phyloP scores from a whole-genome alignment of 108 stramenopile genomes.

The Bacterosira constricta region DNA sequence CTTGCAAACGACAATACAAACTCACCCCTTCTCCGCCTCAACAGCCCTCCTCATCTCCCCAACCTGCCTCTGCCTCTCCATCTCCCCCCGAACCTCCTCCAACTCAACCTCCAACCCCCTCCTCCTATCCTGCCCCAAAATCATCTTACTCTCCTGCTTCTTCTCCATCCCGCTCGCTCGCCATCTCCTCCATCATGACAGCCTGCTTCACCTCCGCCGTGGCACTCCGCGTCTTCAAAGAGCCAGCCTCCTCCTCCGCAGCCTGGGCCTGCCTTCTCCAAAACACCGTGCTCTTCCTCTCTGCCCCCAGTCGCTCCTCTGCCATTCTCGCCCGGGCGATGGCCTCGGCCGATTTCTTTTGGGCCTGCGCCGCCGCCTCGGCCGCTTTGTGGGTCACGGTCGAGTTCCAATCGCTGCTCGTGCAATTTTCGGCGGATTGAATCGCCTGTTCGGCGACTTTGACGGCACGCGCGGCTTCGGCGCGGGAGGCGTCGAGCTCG shows the following conservation, averaged over 20 bases:
- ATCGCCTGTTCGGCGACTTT: constrained; percentile 93
- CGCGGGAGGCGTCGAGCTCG: constrained; percentile 84
- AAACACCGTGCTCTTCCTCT: constrained; percentile 59
- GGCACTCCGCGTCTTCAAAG: constrained; percentile 77
- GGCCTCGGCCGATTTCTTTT: constrained; percentile 84
- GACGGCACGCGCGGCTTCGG: constrained; percentile 87
- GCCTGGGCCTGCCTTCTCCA: constrained; percentile 78
- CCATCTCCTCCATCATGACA: constrained; percentile 67
- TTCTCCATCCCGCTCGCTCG: constrained; percentile 55
- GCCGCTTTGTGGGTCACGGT: constrained; percentile 92
- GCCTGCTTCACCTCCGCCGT: constrained; percentile 83
- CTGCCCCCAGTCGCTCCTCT: constrained; percentile 73
- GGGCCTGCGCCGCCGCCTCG: constrained; percentile 88
- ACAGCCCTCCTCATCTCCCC: constrained; percentile 26
- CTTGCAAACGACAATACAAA: background rate
- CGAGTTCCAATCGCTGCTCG: constrained; percentile 79
- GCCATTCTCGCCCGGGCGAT: constrained; percentile 81
- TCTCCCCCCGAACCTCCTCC: constrained; percentile 30
- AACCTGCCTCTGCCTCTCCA: constrained; percentile 26
- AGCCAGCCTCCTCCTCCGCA: constrained; percentile 80
- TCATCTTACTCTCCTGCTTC: constrained; percentile 43
- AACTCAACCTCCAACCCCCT: constrained; percentile 61
- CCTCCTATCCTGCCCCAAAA: constrained; percentile 40
- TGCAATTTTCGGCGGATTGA: constrained; percentile 86
- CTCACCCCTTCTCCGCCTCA: constrained; percentile 32